Conservation (phyloP, 2,329 filamentous ascomycete genomes). For the Fusarium sp. region DNA sequence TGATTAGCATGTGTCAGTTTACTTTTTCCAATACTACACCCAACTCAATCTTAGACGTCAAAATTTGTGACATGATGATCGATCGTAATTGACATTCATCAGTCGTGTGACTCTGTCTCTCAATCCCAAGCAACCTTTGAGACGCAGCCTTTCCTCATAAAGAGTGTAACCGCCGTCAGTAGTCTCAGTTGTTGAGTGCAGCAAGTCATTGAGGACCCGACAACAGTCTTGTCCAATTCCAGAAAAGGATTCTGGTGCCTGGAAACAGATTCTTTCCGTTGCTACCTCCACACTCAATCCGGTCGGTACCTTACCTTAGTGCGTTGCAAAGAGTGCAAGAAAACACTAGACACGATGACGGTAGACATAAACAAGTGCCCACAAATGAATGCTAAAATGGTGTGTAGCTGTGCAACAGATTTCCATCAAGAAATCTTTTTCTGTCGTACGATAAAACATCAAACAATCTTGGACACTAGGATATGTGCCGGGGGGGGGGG, state of each 20-base stretch:
- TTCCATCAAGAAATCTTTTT: conserved; percentile 11
- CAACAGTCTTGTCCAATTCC: conserved; percentile 16
- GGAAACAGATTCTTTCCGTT: conserved; percentile 14
- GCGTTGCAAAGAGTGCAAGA: background rate
- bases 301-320: conserved; percentile 34
- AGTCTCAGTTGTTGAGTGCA: conserved; percentile 27
- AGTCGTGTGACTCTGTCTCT: conserved; percentile 19
- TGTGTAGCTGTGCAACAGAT: accelerated
- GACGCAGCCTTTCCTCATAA: conserved; percentile 21
- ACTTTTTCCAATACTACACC: background rate
- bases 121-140: conserved; percentile 19
- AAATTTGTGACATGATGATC: conserved; percentile 8
- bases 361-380: conserved; percentile 9
- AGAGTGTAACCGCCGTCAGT: conserved; percentile 2
- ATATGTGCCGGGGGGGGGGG: conserved; percentile 1
- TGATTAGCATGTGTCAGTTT: background rate
- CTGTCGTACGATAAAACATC: conserved; percentile 12
- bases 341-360: conserved; percentile 9
- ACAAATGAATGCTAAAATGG: accelerated
- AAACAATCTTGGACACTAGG: conserved; percentile 18
- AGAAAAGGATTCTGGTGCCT: conserved; percentile 9
- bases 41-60: background rate
- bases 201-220: conserved; percentile 7
- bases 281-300: conserved; percentile 19
- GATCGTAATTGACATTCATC: conserved; percentile 33